Base-by-base conservation (phyloP, 208 protist genomes). In the Lotmaria passim region DNA sequence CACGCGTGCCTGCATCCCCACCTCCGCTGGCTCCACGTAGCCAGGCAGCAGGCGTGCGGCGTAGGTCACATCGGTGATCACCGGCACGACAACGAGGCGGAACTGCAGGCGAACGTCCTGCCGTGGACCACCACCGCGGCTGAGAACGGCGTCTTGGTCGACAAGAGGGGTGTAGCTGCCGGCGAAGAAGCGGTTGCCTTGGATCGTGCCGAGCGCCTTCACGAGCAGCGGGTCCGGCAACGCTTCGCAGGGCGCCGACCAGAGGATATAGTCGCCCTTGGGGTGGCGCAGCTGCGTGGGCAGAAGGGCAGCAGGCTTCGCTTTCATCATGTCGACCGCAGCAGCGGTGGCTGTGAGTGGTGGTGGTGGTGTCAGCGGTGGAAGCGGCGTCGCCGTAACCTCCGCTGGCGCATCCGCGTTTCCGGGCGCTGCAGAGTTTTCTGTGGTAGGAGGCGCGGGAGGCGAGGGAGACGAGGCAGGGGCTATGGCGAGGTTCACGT, bases 71-170 rank as follows among this genome's bases (percentile, higher is more conserved):
- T 65, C 55, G 12, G 43, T 62, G 57, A 87, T 69, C 24, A 73
- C 39, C 17, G 83, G 85, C 59, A 71, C 80, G 10, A 83, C 79
- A 23, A 78, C 77, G 30, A 91, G 55, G 12, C 67, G 58, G 73
- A 88, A 95, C 17, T 68, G 90, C 52, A 95, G 72, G 10, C 90
- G 86, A 17, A 89, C 76, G 7, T 79, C 77, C 73, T 85, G 82
- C 12, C 71, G 88, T 19, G 59, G 26, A 24, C 23, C 36, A 47
- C 43, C 60, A 70, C 58, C 62, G 59, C 55, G 70, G 50, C 62
- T 68, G 19, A 78, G 66, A 3, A 75, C 55, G n/a, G 55, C 69
- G 55, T 71, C 68, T 15, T 69, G 51, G 14, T 64, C 60, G 24
- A 70, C 44, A 19, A 69, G 39, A 7, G 64, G 66, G 38, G 50